Base-by-base conservation (phyloP, 208 protist species). In the Trypanosoma cruzi region DNA sequence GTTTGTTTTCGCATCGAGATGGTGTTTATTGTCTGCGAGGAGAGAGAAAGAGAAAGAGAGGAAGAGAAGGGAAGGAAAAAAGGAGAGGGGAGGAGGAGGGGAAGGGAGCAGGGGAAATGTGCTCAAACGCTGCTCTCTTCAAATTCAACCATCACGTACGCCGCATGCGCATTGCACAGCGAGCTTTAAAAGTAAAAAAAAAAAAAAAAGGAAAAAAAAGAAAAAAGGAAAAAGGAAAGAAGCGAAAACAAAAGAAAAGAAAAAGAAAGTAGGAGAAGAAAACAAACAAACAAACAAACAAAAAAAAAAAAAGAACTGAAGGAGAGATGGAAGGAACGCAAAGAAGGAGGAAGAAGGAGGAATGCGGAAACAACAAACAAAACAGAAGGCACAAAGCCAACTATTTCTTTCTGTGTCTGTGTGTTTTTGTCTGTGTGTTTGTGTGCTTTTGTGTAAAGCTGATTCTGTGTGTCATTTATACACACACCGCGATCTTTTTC, bases 251-350 rank as follows among this genome's bases (percentile, higher is more conserved):
- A 4, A 16, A 55, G 16, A 42, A 29, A 65, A 40, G 54, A n/a
- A n/a, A n/a, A 29, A 65, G 31, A 65, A 62, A 62, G 37, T 5
- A 62, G 11, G 2, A 18, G 37, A 62, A 62, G 32, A 62, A n/a
- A 55, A 22, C 13, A 55, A 29, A 55, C 14, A 13, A 16, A 52
- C 18, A 55, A 29, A 55, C 0, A 37, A 54, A 34, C 31, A 40
- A 40, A 20, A 40, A 22, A 37, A 26, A 37, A 20, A 55, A 40
- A 56, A 65, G 31, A 22, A 36, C 7, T 54, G n/a, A 4, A 16
- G 53, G 16, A 42, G 22, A 65, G 16, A 65, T 8, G 54, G 31
- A 65, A 62, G 44, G 37, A 26, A 62, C 29, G 2, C 4, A 46
- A 62, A 62, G 32, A 62, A 40, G 36, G 36, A 10, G 36, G 6